Percentiles rank a stretch among this genome's conserved stretches.
These are phyloP conservation scores for Aureobasidium uvarum DNA, from an alignment of 2,329 filamentous ascomycete genomes.

Conservation along the genomic window DNA sequence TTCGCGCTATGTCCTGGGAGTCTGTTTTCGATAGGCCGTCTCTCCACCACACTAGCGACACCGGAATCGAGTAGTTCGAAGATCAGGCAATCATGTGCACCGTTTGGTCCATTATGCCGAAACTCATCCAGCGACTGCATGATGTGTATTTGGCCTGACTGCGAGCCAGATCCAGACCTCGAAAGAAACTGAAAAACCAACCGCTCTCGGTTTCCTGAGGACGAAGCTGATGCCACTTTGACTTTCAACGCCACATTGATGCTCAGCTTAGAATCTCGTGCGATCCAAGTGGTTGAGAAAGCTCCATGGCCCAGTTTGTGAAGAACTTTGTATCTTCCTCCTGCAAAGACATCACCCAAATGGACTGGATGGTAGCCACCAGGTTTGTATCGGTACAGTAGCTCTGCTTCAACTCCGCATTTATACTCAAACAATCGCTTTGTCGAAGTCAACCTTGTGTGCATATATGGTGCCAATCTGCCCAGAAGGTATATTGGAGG, in stretches of 20 bases:
- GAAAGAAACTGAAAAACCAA: conserved; percentile 30
- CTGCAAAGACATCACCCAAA: conserved; percentile 36
- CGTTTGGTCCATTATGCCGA: conserved; percentile 45
- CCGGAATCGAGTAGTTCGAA: conserved; percentile 43
- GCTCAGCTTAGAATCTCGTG: conserved; percentile 36
- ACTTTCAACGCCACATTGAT: conserved; percentile 35
- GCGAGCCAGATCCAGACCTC: conserved; percentile 13
- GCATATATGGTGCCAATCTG: neutral
- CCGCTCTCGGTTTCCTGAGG: conserved; percentile 29
- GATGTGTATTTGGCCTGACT: conserved; percentile 35
- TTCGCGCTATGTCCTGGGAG: conserved; percentile 41
- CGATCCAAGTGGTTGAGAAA: conserved; percentile 42
- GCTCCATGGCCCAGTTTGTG: conserved; percentile 43
- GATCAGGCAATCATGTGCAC: conserved; percentile 48
- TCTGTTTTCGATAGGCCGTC: conserved; percentile 39
- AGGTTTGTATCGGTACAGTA: conserved; percentile 29
- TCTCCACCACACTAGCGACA: conserved; percentile 42
- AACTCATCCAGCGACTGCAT: conserved; percentile 43
- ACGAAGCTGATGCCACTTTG: conserved; percentile 27
- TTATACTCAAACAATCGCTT: neutral
- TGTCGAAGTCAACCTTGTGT: neutral
- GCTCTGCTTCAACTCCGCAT: conserved; percentile 22
- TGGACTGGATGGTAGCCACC: conserved; percentile 41
- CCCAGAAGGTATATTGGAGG: neutral
- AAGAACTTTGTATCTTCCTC: conserved; percentile 40